Conservation (phyloP, 2,329 filamentous ascomycete species). For the Trichoderma aggressivum region DNA sequence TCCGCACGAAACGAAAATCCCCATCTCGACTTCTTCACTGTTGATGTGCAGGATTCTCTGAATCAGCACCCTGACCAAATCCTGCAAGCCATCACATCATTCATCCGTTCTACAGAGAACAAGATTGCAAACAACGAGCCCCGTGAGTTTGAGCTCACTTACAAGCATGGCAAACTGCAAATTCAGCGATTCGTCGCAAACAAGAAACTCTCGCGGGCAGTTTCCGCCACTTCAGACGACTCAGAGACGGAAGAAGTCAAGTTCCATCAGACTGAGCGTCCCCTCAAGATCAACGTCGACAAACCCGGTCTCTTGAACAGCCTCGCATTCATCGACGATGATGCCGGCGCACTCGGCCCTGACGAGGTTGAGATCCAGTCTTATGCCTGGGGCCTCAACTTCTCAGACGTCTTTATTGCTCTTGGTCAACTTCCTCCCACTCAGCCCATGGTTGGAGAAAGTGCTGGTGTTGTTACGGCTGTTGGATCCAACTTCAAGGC, state of each 20-base stretch:
- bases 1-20: slow-evolving; percentile 3
- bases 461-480: slow-evolving; percentile 30
- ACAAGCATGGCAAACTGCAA: neutral
- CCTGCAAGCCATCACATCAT: neutral
- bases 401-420: slow-evolving; percentile 37
- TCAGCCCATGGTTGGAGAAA: slow-evolving; percentile 32
- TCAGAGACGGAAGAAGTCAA: neutral
- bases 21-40: neutral
- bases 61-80: neutral
- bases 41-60: slow-evolving; percentile 1
- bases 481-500: slow-evolving; percentile 29
- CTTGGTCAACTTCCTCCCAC: slow-evolving; percentile 32
- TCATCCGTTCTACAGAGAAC: neutral
- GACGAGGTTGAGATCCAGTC: slow-evolving; percentile 21
- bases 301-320: slow-evolving; percentile 23
- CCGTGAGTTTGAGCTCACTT: neutral
- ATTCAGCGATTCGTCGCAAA: neutral
- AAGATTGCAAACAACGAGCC: neutral
- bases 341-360: slow-evolving; percentile 17
- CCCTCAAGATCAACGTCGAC: neutral
- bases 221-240: neutral
- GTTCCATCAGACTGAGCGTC: neutral
- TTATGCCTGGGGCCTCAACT: slow-evolving; percentile 31
- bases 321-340: slow-evolving; percentile 22
- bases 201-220: neutral